A percentile compares a stretch with the other conserved stretches of the same genome.
phyloP scores from a whole-genome alignment of 768 basidiomycete genomes.

The Hericium erinaceus region DNA sequence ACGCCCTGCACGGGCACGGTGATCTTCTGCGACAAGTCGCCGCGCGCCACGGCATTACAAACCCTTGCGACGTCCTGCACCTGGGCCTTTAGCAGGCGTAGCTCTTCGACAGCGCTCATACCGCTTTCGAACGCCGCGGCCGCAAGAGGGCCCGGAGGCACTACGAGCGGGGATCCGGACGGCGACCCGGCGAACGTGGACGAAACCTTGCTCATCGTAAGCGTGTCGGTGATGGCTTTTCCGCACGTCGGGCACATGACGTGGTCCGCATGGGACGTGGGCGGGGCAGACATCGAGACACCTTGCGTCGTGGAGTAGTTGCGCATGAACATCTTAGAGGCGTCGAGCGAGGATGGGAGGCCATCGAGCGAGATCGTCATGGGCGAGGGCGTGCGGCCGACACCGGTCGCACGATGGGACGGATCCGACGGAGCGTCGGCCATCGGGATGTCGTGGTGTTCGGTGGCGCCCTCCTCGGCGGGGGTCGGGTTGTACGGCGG shows the following conservation, averaged over 20 bases:
- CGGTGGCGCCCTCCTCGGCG: background rate
- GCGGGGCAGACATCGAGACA: constrained; percentile 11
- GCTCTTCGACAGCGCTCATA: constrained; percentile 60
- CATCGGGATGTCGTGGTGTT: constrained; percentile 11
- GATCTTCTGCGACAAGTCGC: constrained; percentile 42
- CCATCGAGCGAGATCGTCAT: constrained; percentile 14
- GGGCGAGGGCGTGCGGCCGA: constrained; percentile 9
- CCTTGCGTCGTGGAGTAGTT: background rate
- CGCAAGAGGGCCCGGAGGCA: constrained; percentile 41
- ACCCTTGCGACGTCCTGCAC: constrained; percentile 53
- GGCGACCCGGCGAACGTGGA: background rate
- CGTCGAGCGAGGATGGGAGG: constrained; percentile 1
- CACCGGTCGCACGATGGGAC: background rate
- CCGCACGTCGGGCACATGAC: constrained; percentile 11
- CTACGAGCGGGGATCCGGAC: constrained; percentile 12
- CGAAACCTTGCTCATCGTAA: constrained; percentile 1
- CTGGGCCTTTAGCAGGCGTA: constrained; percentile 68
- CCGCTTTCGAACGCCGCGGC: constrained; percentile 44
- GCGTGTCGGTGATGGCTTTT: constrained; percentile 6
- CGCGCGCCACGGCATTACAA: constrained; percentile 41
- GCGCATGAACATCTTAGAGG: constrained; percentile 1
- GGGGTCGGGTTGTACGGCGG: constrained; percentile 1
- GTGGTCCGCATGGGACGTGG: constrained; percentile 11
- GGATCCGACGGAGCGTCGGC: constrained; percentile 4
- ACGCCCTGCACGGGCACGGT: constrained; percentile 41